Evolutionary conservation across 371 early-diverging fungal species (phyloP).

Genomic region (Polyrhizophydium stewartii): DNA sequence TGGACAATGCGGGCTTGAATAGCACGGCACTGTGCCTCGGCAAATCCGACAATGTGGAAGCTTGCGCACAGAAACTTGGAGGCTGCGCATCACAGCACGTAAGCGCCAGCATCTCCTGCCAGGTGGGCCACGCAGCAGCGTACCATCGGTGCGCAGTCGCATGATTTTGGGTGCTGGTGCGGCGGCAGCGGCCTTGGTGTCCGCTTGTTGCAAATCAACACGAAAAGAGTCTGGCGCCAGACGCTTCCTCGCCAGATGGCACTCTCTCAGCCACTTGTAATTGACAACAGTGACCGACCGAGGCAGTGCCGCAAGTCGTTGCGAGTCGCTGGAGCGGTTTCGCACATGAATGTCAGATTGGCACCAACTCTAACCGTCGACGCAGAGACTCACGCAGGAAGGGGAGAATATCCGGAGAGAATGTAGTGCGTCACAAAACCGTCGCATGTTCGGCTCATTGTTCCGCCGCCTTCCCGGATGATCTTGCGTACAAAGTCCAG

Average conservation of each 20-base stretch:
- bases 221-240: slow-evolving; percentile 1
- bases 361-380: not conserved
- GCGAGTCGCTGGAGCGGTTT: not conserved
- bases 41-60: too few relatives aligned
- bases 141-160: too few relatives aligned
- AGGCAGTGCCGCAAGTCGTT: not conserved
- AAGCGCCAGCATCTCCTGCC: too few relatives aligned
- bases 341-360: not conserved
- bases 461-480: slow-evolving; percentile 17
- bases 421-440: slow-evolving; percentile 20
- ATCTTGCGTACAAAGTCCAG: slow-evolving; percentile 9
- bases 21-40: too few relatives aligned
- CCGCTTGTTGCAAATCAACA: too few relatives aligned
- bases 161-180: not conserved
- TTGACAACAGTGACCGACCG: slow-evolving; percentile 4
- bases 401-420: not conserved
- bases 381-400: not conserved
- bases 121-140: too few relatives aligned
- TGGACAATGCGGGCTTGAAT: too few relatives aligned
- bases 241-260: slow-evolving; percentile 4
- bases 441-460: slow-evolving; percentile 8
- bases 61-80: too few relatives aligned
- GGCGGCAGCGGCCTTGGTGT: not conserved
- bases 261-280: slow-evolving; percentile 17
- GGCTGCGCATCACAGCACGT: too few relatives aligned